Conservation (phyloP, 495 filamentous ascomycete genomes). For the Lentithecium fluviatile region DNA sequence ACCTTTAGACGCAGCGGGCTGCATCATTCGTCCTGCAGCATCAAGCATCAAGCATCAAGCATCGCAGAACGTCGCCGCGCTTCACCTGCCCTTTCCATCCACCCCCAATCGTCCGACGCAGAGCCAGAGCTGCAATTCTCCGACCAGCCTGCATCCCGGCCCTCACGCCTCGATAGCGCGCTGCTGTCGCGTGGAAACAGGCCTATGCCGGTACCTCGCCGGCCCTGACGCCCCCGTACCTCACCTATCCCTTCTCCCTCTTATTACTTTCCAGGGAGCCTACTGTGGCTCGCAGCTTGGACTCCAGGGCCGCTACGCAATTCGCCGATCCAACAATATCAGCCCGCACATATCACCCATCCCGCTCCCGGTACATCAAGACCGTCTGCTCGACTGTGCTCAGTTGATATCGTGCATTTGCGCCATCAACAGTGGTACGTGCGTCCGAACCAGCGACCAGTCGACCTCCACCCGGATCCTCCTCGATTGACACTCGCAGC, state of each 20-base stretch:
- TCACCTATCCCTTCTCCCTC: background rate
- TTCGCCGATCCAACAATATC: constrained; percentile 13
- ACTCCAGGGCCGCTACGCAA: constrained; percentile 12
- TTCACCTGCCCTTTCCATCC: background rate
- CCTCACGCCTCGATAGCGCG: constrained; percentile 8
- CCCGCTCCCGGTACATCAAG: constrained; percentile 2
- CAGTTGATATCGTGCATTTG: constrained; percentile 1
- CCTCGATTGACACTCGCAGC: background rate
- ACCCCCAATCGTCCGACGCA: background rate
- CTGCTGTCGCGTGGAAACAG: constrained; percentile 7
- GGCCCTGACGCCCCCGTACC: constrained; percentile 14
- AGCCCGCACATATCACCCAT: constrained; percentile 16
- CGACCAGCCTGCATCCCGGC: constrained; percentile 3
- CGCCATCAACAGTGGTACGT: constrained; percentile 6
- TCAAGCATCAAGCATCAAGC: too few species aligned
- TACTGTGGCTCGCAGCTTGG: constrained; percentile 8
- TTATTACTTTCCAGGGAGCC: constrained; percentile 1
- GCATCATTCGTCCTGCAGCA: too few species aligned
- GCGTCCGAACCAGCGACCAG: constrained; percentile 1
- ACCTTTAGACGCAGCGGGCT: too few species aligned
- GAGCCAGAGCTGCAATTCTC: background rate
- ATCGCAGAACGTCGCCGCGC: background rate
- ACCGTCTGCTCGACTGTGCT: background rate
- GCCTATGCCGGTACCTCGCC: constrained; percentile 15
- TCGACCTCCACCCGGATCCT: background rate